Evolutionary conservation across 345 rosid species (phyloP).

Genomic region (Salix purpurea): DNA sequence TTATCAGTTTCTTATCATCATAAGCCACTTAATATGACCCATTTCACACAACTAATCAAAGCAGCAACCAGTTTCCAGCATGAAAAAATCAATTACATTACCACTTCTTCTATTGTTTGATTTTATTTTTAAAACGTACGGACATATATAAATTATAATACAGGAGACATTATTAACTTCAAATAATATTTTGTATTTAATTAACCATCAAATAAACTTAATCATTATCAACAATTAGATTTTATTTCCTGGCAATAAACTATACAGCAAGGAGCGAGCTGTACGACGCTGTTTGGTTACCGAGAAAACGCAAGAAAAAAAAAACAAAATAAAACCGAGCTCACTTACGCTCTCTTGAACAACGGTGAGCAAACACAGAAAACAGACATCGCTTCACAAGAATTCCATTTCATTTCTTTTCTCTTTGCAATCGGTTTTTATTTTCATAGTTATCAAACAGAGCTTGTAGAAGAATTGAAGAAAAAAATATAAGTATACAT

Average conservation of each 20-base stretch:
- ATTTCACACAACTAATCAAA: not conserved
- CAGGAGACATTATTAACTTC: not conserved
- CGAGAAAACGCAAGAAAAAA: constrained; percentile 18
- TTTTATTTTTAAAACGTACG: not conserved
- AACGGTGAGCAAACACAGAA: not conserved
- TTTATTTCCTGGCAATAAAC: not conserved
- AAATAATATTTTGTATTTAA: not conserved
- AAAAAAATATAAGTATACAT: not conserved
- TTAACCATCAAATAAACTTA: not conserved
- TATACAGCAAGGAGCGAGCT: no score
- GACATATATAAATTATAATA: not conserved
- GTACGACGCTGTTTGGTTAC: not conserved
- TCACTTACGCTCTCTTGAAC: not conserved
- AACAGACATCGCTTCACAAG: not conserved
- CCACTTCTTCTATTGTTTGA: not conserved
- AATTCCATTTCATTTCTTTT: not conserved
- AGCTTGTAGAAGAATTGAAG: not conserved
- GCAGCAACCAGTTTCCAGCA: not conserved
- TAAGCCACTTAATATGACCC: not conserved
- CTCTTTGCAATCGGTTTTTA: not conserved
- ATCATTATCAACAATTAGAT: not conserved
- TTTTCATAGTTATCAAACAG: constrained; percentile 28
- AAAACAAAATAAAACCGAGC: not conserved
- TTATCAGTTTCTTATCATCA: not conserved
- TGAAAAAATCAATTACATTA: not conserved